A percentile compares a stretch with the other conserved stretches of the same genome.
phyloP scores from a whole-genome alignment of 2,329 filamentous ascomycete genomes.

The Fusarium zealandicum region DNA sequence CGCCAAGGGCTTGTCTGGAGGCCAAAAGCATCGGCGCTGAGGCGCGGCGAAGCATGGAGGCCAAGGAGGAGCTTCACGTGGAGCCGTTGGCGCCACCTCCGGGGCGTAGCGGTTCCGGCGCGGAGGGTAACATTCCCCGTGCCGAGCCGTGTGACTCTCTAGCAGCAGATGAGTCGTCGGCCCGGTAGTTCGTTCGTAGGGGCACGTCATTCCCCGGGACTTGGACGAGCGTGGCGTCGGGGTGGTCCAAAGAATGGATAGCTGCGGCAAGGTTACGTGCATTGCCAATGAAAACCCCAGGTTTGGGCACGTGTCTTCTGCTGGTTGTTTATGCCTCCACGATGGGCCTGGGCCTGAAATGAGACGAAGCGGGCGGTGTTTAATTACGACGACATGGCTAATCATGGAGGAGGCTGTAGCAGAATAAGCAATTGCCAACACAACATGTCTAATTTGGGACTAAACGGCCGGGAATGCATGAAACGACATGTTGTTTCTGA shows the following conservation, averaged over 20 bases:
- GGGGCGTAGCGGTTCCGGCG: background rate
- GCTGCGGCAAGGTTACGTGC: background rate
- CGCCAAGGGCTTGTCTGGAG: slow-evolving; percentile 3
- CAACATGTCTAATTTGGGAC: too few relatives aligned
- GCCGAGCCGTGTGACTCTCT: slow-evolving; percentile 29
- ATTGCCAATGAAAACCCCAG: background rate
- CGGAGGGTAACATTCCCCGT: too few relatives aligned
- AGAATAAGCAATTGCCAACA: background rate
- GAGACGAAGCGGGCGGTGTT: background rate
- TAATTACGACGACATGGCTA: slow-evolving; percentile 1
- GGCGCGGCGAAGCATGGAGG: background rate
- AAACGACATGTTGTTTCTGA: slow-evolving; percentile 3
- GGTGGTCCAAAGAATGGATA: background rate
- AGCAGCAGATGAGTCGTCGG: slow-evolving; percentile 1
- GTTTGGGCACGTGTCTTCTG: background rate
- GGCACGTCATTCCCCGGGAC: background rate
- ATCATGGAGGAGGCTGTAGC: background rate
- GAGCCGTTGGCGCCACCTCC: background rate
- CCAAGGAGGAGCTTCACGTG: slow-evolving; percentile 3
- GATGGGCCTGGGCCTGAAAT: background rate
- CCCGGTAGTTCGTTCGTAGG: background rate
- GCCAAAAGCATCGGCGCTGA: slow-evolving; percentile 7
- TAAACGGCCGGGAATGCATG: background rate
- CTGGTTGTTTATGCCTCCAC: background rate
- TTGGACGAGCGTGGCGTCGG: background rate